These are phyloP conservation scores for Trichosporon faecale DNA, from an alignment of 1,284 basidiomycete species.

Conservation along the genomic window DNA sequence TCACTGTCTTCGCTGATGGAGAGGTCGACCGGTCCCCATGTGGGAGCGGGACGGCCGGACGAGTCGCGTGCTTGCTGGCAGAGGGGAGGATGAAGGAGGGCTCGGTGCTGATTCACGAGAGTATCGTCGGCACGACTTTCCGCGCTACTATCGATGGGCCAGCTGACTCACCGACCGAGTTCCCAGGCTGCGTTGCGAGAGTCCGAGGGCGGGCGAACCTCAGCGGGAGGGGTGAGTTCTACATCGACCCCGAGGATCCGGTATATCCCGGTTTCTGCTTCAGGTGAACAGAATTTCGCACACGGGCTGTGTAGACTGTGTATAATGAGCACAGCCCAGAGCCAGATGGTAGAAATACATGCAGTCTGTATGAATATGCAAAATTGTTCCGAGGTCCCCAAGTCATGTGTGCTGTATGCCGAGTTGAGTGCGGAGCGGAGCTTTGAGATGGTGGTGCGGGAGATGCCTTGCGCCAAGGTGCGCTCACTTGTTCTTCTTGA, in stretches of 20 bases:
- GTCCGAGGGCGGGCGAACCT: constrained; percentile 24
- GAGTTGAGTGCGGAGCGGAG: neutral
- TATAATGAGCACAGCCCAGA: neutral
- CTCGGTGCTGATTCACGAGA: constrained; percentile 16
- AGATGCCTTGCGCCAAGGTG: too few species aligned
- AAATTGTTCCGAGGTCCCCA: neutral
- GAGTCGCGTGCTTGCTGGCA: constrained; percentile 52
- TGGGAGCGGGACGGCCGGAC: constrained; percentile 54
- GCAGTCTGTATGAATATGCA: constrained; percentile 7
- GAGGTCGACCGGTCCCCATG: constrained; percentile 56
- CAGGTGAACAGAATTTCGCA: constrained; percentile 7
- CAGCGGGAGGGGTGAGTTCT: constrained; percentile 18
- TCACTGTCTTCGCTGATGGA: constrained; percentile 52
- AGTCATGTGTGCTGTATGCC: neutral
- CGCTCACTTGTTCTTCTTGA: neutral
- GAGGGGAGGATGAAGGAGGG: constrained; percentile 32
- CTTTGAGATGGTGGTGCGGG: neutral
- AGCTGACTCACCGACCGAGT: constrained; percentile 10
- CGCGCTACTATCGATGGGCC: constrained; percentile 6
- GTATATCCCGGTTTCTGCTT: constrained; percentile 27
- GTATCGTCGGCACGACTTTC: constrained; percentile 23
- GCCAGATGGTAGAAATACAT: constrained; percentile 2
- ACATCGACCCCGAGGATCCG: constrained; percentile 22
- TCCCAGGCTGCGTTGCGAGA: constrained; percentile 18
- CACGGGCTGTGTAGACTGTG: neutral